phyloP scores from a whole-genome alignment of 257 asterid species.

The Eustoma russellianum region DNA sequence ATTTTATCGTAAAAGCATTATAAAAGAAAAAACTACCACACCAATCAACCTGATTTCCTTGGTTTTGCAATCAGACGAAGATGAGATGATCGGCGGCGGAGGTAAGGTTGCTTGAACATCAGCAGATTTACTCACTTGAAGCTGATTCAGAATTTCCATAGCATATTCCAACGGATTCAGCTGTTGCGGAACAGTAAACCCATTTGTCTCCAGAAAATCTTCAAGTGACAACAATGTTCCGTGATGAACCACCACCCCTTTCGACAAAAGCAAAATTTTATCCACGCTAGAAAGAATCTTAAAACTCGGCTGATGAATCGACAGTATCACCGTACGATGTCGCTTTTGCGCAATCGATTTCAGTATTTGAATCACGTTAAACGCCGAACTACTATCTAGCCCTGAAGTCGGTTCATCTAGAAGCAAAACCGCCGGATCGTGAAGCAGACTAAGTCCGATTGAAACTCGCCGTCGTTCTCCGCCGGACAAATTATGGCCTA shows the following conservation, averaged over 20 bases:
- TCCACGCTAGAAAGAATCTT: constrained; percentile 79
- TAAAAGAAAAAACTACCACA: too few relatives aligned
- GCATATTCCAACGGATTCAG: constrained; percentile 76
- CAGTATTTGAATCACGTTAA: constrained; percentile 70
- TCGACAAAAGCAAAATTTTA: constrained; percentile 49
- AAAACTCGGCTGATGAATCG: constrained; percentile 91
- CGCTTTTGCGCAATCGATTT: constrained; percentile 51
- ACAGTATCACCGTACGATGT: constrained; percentile 59
- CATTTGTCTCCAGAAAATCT: constrained; percentile 40
- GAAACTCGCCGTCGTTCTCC: constrained; percentile 94
- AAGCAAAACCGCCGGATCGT: constrained; percentile 79
- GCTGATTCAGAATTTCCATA: constrained; percentile 69
- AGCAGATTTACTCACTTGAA: constrained; percentile 18
- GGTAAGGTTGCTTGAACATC: neutral
- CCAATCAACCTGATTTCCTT: constrained; percentile 8
- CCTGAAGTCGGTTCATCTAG: constrained; percentile 96
- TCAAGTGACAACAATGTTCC: constrained; percentile 57
- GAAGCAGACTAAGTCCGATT: constrained; percentile 86
- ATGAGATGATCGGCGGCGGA: constrained; percentile 2
- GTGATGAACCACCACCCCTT: constrained; percentile 70
- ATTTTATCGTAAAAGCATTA: too few relatives aligned
- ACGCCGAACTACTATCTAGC: constrained; percentile 85
- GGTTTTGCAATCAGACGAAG: neutral
- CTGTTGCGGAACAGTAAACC: constrained; percentile 78
- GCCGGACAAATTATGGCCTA: constrained; percentile 63